Evolutionary conservation across 2,329 filamentous ascomycete genomes (phyloP).

Genomic region (Talaromyces rugulosus): DNA sequence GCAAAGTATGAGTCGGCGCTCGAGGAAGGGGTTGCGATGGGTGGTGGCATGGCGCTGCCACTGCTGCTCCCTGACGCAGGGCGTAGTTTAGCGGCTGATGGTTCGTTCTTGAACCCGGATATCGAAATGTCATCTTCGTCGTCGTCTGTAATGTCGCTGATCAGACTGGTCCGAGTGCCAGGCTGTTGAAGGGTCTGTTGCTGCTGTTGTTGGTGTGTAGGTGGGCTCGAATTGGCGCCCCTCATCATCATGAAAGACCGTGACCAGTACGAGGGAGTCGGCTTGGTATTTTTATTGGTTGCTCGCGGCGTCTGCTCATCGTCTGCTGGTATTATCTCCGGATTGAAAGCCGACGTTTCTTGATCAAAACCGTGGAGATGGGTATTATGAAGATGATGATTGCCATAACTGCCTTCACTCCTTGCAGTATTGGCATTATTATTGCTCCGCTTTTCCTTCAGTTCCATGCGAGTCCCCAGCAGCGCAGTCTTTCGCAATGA

Average conservation of each 20-base stretch:
- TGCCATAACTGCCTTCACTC: background rate
- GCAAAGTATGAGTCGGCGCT: slow-evolving; percentile 63
- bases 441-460: slow-evolving; percentile 25
- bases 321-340: background rate
- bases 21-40: slow-evolving; percentile 46
- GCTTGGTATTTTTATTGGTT: slow-evolving; percentile 5
- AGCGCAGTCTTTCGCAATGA: slow-evolving; percentile 85
- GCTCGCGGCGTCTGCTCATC: slow-evolving; percentile 8
- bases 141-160: slow-evolving; percentile 70
- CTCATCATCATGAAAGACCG: slow-evolving; percentile 7
- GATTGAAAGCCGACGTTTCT: background rate
- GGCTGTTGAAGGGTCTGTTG: slow-evolving; percentile 15
- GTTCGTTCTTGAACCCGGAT: slow-evolving; percentile 41
- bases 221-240: slow-evolving; percentile 11
- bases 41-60: slow-evolving; percentile 16
- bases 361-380: background rate
- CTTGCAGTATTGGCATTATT: background rate
- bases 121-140: slow-evolving; percentile 75
- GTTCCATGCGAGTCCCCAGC: slow-evolving; percentile 54
- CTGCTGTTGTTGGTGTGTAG: slow-evolving; percentile 29
- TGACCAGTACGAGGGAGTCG: slow-evolving; percentile 7
- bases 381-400: background rate
- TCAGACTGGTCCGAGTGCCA: slow-evolving; percentile 48
- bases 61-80: slow-evolving; percentile 15
- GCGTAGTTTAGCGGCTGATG: slow-evolving; percentile 12